Conservation (phyloP, 2,329 filamentous ascomycete species). For the Aspergillus transmontanensis region DNA sequence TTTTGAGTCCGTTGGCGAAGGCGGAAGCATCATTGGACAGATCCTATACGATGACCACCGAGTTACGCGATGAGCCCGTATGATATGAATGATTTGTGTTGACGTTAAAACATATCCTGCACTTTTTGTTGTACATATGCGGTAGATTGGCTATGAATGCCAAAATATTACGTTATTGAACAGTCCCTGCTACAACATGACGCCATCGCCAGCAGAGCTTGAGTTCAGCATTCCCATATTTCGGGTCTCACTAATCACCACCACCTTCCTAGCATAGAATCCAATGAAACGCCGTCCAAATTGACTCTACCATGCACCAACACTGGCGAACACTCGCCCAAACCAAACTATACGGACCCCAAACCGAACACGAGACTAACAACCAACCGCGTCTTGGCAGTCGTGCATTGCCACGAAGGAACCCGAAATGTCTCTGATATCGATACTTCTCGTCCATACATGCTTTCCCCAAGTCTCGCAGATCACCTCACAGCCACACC, state of each 20-base stretch:
- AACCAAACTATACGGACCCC: no score
- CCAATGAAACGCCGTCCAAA: no score
- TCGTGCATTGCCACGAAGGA: neutral
- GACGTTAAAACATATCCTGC: neutral
- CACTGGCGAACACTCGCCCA: no score
- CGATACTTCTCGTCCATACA: no score
- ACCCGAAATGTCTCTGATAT: neutral
- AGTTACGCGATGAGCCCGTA: neutral
- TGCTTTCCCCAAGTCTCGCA: neutral
- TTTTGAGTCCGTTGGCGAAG: conserved; percentile 28
- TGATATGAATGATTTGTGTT: neutral
- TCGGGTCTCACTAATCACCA: no score
- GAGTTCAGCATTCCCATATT: no score
- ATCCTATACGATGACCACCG: neutral
- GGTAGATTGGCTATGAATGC: neutral
- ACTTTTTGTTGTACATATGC: neutral
- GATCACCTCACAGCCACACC: neutral
- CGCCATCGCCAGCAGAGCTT: neutral
- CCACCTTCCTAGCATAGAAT: no score
- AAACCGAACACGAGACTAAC: neutral
- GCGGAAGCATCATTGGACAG: neutral
- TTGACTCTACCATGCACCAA: no score
- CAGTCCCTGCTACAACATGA: neutral
- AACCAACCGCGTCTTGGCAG: neutral
- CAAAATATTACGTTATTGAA: neutral